Conservation (phyloP, 208 protist genomes). For the Crithidia sp. region DNA sequence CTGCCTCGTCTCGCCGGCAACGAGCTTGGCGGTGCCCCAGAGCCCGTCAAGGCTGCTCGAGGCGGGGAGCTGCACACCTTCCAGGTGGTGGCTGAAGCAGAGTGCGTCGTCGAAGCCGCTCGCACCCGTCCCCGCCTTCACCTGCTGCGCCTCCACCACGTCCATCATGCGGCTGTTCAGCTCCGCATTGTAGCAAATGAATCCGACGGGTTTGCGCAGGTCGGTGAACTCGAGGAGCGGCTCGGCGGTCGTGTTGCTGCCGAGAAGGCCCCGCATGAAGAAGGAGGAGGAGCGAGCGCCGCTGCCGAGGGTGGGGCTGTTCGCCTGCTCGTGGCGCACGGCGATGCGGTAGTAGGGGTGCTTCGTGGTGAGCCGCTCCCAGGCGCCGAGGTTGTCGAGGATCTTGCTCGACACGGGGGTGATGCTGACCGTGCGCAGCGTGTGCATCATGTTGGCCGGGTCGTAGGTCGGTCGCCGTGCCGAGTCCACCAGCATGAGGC, state of each 20-base stretch:
- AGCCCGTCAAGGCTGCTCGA: conserved; percentile 47
- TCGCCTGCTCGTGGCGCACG: conserved; percentile 82
- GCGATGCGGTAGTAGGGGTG: conserved; percentile 90
- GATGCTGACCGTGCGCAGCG: conserved; percentile 79
- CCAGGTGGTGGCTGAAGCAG: conserved; percentile 57
- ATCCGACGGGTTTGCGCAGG: conserved; percentile 78
- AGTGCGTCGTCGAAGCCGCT: conserved; percentile 40
- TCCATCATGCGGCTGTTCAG: conserved; percentile 68
- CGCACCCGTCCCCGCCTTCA: background rate
- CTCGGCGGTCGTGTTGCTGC: conserved; percentile 46
- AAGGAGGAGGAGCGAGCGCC: conserved; percentile 51
- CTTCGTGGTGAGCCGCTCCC: conserved; percentile 72
- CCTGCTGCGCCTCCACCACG: conserved; percentile 58
- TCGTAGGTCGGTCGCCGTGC: conserved; percentile 56
- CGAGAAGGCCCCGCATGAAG: conserved; percentile 59
- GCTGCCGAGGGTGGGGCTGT: conserved; percentile 53
- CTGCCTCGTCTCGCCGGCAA: conserved; percentile 24
- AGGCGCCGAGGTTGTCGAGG: conserved; percentile 77
- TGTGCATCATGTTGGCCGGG: conserved; percentile 66
- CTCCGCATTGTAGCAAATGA: conserved; percentile 84
- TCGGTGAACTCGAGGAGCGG: conserved; percentile 85
- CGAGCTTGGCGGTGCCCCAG: conserved; percentile 47
- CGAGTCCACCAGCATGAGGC: conserved; percentile 69
- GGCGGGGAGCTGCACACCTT: conserved; percentile 46
- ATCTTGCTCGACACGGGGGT: conserved; percentile 86